Evolutionary conservation across 2,329 filamentous ascomycete species (phyloP).

Genomic region (Arachnomyces sp.): DNA sequence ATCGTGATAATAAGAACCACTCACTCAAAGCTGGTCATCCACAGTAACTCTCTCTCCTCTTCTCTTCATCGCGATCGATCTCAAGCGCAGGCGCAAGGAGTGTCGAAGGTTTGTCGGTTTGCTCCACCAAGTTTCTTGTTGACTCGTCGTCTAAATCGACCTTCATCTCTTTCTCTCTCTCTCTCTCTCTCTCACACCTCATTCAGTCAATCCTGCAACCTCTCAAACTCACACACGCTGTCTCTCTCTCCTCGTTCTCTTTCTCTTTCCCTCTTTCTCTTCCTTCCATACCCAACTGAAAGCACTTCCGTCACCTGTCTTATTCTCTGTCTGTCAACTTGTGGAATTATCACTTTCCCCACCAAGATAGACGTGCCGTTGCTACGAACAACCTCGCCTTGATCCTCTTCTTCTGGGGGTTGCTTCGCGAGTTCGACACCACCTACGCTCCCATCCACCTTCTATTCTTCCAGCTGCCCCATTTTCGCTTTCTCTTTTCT

Average conservation of each 20-base stretch:
- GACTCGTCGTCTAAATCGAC: not conserved
- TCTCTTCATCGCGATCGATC: too few species aligned
- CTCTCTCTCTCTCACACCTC: conserved; percentile 5
- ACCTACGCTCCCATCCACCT: too few species aligned
- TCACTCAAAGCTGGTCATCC: conserved; percentile 4
- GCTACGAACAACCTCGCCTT: too few species aligned
- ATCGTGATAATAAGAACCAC: not conserved
- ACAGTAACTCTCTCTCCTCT: conserved; percentile 1
- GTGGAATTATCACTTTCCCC: too few species aligned
- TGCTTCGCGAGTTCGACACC: too few species aligned
- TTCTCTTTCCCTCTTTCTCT: conserved; percentile 7
- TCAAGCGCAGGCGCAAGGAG: conserved; percentile 8
- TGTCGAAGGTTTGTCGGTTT: conserved; percentile 2
- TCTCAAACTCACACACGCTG: conserved; percentile 8
- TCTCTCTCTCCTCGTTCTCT: conserved; percentile 9
- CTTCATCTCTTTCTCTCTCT: conserved; percentile 9
- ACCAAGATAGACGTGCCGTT: too few species aligned
- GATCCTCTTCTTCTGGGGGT: too few species aligned
- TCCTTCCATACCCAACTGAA: conserved; percentile 7
- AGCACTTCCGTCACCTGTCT: too few species aligned
- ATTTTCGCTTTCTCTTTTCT: too few species aligned
- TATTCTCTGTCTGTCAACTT: too few species aligned
- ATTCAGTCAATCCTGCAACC: conserved; percentile 5
- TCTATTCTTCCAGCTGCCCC: too few species aligned
- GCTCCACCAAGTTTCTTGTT: conserved; percentile 2